phyloP scores from a whole-genome alignment of 1,139 yeast species.

The Protomyces pachydermus region DNA sequence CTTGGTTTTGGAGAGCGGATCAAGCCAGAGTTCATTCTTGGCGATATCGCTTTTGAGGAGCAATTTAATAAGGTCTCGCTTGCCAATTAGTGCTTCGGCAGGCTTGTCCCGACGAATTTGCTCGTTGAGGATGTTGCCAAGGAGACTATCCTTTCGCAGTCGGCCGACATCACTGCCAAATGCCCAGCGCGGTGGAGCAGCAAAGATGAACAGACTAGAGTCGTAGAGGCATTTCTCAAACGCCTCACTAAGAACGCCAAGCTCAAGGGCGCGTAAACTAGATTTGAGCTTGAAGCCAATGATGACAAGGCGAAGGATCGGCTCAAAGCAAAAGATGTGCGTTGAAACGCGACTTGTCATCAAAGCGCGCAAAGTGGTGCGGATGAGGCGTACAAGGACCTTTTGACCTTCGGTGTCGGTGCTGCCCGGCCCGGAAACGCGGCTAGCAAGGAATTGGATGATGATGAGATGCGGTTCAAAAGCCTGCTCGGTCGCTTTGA shows the following conservation, averaged over 20 bases:
- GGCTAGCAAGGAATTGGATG: slow-evolving; percentile 66
- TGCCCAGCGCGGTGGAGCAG: slow-evolving; percentile 61
- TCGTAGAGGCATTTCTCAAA: slow-evolving; percentile 32
- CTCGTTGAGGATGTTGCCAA: slow-evolving; percentile 35
- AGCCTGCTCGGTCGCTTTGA: slow-evolving; percentile 46
- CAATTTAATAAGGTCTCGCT: slow-evolving; percentile 51
- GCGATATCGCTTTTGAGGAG: slow-evolving; percentile 74
- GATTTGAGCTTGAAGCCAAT: slow-evolving; percentile 52
- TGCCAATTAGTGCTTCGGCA: slow-evolving; percentile 35
- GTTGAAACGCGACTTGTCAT: slow-evolving; percentile 42
- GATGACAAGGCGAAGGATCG: slow-evolving; percentile 66
- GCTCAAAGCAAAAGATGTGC: slow-evolving; percentile 75
- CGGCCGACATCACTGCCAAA: slow-evolving; percentile 83
- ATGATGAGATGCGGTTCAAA: slow-evolving; percentile 71
- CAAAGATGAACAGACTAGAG: slow-evolving; percentile 78
- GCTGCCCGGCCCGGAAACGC: slow-evolving; percentile 57
- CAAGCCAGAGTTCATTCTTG: slow-evolving; percentile 71
- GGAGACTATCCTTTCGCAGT: slow-evolving; percentile 43
- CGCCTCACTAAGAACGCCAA: background rate
- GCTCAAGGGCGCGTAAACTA: slow-evolving; percentile 25
- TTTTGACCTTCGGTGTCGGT: slow-evolving; percentile 5
- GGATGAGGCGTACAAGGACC: slow-evolving; percentile 1
- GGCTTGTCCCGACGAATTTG: background rate
- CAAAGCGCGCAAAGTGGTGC: slow-evolving; percentile 10
- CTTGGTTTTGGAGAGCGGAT: slow-evolving; percentile 43